These are phyloP conservation scores for Aspergillus quadrilineatus DNA, from an alignment of 2,329 filamentous ascomycete genomes.

Conservation along the genomic window DNA sequence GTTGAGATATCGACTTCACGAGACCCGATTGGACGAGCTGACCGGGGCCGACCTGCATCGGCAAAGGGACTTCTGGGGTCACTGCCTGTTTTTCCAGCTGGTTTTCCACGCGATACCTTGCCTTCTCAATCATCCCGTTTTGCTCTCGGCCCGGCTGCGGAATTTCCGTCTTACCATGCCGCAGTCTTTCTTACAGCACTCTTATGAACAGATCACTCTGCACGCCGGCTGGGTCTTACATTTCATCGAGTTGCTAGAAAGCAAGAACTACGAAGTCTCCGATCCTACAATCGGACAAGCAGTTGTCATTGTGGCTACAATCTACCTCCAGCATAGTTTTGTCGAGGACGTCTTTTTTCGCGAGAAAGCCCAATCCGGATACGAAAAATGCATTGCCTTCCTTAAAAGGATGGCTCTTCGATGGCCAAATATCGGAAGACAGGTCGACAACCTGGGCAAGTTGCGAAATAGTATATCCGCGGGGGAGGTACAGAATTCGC, in stretches of 20 bases:
- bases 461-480: constrained; percentile 8
- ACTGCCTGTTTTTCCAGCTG: constrained; percentile 51
- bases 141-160: constrained; percentile 48
- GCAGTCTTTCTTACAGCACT: constrained; percentile 52
- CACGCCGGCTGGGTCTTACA: constrained; percentile 52
- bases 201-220: constrained; percentile 47
- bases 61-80: constrained; percentile 49
- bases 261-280: constrained; percentile 43
- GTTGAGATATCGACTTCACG: constrained; percentile 47
- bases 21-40: constrained; percentile 45
- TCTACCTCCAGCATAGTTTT: constrained; percentile 53
- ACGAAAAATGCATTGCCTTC: constrained; percentile 43
- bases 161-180: constrained; percentile 51
- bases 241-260: constrained; percentile 44
- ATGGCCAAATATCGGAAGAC: constrained; percentile 36
- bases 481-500: constrained; percentile 6
- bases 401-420: constrained; percentile 31
- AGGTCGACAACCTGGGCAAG: constrained; percentile 9
- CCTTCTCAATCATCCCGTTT: constrained; percentile 51
- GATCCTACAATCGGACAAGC: constrained; percentile 48
- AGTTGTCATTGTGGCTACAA: constrained; percentile 50
- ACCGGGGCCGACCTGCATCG: constrained; percentile 36
- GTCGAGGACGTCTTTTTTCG: constrained; percentile 35
- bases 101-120: constrained; percentile 50
- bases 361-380: constrained; percentile 38